A percentile compares a stretch with the other conserved stretches of the same genome.
These are phyloP conservation scores for Mortierella sp. DNA, from an alignment of 371 early-diverging fungal species.

Conservation along the genomic window DNA sequence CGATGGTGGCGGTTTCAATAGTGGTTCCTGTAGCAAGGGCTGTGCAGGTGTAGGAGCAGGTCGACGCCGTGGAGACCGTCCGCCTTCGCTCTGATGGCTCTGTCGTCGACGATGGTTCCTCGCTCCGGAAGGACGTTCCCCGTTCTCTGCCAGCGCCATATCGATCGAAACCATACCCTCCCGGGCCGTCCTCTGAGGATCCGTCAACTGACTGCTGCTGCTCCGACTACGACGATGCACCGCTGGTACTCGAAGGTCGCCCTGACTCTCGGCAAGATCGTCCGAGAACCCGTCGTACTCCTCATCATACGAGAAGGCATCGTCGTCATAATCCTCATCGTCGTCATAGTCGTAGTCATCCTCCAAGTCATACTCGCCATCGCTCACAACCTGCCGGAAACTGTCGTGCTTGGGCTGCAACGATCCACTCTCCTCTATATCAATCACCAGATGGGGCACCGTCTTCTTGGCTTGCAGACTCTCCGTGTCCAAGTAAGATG, in stretches of 20 bases:
- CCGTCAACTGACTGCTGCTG: constrained; percentile 6
- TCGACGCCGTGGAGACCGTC: constrained; percentile 18
- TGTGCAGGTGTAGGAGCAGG: neutral
- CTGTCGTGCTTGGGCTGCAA: constrained; percentile 23
- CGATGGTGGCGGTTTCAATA: neutral
- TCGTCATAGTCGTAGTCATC: constrained; percentile 30
- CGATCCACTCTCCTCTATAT: neutral
- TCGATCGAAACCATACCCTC: constrained; percentile 43
- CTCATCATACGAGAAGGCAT: constrained; percentile 28
- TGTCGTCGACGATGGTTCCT: constrained; percentile 32
- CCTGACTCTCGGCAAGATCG: constrained; percentile 10
- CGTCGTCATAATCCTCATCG: constrained; percentile 32
- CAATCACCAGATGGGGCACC: constrained; percentile 21
- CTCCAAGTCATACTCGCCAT: constrained; percentile 41
- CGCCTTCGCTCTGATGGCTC: constrained; percentile 41
- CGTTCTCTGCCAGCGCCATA: constrained; percentile 24
- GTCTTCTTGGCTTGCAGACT: constrained; percentile 1
- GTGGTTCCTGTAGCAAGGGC: neutral
- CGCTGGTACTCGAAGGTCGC: neutral
- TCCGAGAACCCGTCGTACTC: neutral
- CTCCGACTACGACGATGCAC: constrained; percentile 5
- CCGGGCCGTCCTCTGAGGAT: neutral
- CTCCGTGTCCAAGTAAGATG: constrained; percentile 9
- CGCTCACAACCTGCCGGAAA: constrained; percentile 51
- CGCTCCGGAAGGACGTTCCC: constrained; percentile 7